phyloP scores from a whole-genome alignment of 176 grass and related monocot species.

The Oryza nivara region DNA sequence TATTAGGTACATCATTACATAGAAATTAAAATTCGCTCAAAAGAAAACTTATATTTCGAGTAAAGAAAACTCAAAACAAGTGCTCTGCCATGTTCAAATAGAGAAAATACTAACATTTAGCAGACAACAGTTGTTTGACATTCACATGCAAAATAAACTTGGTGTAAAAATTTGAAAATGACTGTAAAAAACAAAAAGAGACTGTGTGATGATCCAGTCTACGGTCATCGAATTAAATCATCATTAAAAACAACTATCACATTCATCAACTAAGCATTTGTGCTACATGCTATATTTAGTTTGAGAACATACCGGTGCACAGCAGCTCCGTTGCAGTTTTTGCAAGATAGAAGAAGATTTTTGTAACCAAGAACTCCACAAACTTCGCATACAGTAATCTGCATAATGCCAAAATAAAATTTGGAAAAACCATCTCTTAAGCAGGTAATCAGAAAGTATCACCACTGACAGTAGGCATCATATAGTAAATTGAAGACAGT shows the following conservation, averaged over 20 bases:
- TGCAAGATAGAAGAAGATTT: slow-evolving; percentile 41
- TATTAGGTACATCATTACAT: neutral
- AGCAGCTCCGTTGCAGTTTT: slow-evolving; percentile 12
- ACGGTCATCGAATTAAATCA: neutral
- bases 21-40: slow-evolving; percentile 26
- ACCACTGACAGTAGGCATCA: neutral
- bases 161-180: too few relatives aligned
- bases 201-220: neutral
- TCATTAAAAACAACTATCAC: slow-evolving; percentile 1
- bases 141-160: too few relatives aligned
- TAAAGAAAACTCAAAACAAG: neutral
- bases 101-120: too few relatives aligned
- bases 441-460: neutral
- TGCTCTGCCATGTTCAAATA: too few relatives aligned
- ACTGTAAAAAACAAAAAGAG: too few relatives aligned
- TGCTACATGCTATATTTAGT: neutral
- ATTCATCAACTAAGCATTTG: slow-evolving; percentile 9
- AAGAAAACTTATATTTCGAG: slow-evolving; percentile 16
- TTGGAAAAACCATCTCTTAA: neutral
- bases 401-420: slow-evolving; percentile 24
- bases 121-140: too few relatives aligned
- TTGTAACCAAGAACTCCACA: slow-evolving; percentile 41
- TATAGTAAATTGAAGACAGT: neutral
- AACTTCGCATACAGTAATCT: slow-evolving; percentile 39
- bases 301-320: slow-evolving; percentile 42